Evolutionary conservation across 208 protist genomes (phyloP), one percentile per base, ranked within the genome.

Genomic region (Leptomonas seymouri): DNA sequence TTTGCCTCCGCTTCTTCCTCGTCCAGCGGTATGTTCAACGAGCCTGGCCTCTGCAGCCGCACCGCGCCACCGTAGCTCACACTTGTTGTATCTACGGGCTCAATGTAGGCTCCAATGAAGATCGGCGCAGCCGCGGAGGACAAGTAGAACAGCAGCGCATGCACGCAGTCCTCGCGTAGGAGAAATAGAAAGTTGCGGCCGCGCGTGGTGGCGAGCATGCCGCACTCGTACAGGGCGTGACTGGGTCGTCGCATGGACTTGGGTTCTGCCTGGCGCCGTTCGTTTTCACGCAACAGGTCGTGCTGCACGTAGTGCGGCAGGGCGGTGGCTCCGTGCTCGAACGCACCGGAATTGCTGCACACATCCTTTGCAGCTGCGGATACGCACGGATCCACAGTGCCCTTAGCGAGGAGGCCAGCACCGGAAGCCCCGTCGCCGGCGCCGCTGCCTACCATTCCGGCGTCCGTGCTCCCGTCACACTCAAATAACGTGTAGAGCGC

Each of bases 41-140:
- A 20, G 41, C 34, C 41, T 16, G 76, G 70, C 27, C 36, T 21
- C 31, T 49, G 76, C 50, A 85, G 65, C 23, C 80, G 80, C 62
- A 85, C 76, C 30, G 74, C 59, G 21, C 81, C 81, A 49, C 81
- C 76, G 61, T 86, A 86, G 65, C 67, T 80, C 5, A 86, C 58
- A 16, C 56, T 75, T 0, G 81, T 86, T 1, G 76, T 77, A 54
- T 82, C 81, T n/a, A 76, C 67, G 1, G 81, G 81, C 55, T 81
- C 75, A 15, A 86, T 75, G 56, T 86, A 86, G 18, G 71, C 71
- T 1, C 76, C 81, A 34, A 86, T 82, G n/a, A 82, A 86, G 16
- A 82, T 73, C 2, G 81, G 81, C 6, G 71, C 76, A 0, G 76
- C 76, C 0, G 81, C 81, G 20, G 73, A 55, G 27, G 81, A 68